Evolutionary conservation across 441 rosid genomes (phyloP).

Genomic region (Pelargonium citronellum): DNA sequence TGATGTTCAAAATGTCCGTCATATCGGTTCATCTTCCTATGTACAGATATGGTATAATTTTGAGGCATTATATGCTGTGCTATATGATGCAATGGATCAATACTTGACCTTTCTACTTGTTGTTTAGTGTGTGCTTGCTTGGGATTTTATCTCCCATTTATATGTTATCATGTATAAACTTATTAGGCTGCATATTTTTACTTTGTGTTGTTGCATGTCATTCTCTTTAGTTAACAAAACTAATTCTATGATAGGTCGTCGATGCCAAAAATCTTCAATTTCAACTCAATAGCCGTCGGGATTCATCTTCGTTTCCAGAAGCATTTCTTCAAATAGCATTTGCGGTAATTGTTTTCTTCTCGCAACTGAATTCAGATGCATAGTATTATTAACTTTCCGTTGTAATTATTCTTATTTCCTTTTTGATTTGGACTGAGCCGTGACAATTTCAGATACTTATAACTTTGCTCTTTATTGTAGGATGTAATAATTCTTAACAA

Average conservation of each 20-base stretch:
- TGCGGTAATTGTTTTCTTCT: constrained; percentile 49
- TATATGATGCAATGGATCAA: not conserved
- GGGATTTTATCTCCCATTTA: not conserved
- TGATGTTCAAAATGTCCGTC: constrained; percentile 2
- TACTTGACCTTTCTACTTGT: not conserved
- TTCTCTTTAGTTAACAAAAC: constrained; percentile 12
- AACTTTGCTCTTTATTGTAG: constrained; percentile 38
- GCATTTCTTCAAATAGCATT: constrained; percentile 86
- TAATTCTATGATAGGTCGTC: constrained; percentile 55
- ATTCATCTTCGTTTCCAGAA: constrained; percentile 80
- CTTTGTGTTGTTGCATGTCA: constrained; percentile 11
- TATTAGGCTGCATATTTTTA: not conserved
- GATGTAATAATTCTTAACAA: constrained; percentile 89
- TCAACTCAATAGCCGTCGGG: constrained; percentile 53
- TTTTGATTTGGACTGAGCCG: not conserved
- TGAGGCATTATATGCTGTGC: not conserved
- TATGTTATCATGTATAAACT: not conserved
- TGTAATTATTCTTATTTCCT: constrained; percentile 3
- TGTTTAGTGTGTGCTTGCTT: not conserved
- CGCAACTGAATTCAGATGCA: not conserved
- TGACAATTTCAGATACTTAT: constrained; percentile 18
- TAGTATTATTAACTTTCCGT: not conserved
- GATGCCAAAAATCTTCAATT: constrained; percentile 87
- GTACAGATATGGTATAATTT: not conserved
- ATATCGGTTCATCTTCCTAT: not conserved